Percentiles rank a stretch among this genome's conserved stretches.
Conservation (phyloP, 345 rosid genomes). For the Abelmoschus esculentus region DNA sequence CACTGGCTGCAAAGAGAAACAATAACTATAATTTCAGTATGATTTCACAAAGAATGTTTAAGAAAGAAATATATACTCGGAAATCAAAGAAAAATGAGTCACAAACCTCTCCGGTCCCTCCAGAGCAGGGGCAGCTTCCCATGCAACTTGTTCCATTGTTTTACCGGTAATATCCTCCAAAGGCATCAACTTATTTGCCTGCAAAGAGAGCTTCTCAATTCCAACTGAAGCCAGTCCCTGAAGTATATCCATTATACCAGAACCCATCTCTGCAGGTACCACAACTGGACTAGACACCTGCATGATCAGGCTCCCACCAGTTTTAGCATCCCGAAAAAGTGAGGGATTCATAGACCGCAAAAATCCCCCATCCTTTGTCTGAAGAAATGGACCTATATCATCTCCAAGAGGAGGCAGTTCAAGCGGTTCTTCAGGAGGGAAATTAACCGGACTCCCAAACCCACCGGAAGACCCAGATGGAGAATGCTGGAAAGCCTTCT, state of each 20-base stretch:
- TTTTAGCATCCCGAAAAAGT: constrained; percentile 55
- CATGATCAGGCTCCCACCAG: constrained; percentile 76
- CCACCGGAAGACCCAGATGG: constrained; percentile 41
- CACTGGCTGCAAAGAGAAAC: constrained; percentile 40
- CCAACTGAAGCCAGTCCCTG: constrained; percentile 77
- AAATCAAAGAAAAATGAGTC: not conserved
- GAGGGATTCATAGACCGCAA: constrained; percentile 77
- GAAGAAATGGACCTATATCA: constrained; percentile 77
- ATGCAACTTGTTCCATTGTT: constrained; percentile 76
- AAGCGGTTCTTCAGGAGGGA: constrained; percentile 46
- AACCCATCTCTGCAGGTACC: constrained; percentile 97
- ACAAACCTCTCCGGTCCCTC: constrained; percentile 58
- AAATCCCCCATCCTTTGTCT: constrained; percentile 77
- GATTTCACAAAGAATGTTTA: not conserved
- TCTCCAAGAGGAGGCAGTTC: constrained; percentile 75
- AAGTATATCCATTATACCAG: constrained; percentile 61
- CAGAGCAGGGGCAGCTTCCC: constrained; percentile 57
- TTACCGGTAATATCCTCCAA: constrained; percentile 89
- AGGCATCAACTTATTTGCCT: constrained; percentile 89
- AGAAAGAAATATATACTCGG: constrained; percentile 1
- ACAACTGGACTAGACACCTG: constrained; percentile 93
- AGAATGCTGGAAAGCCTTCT: constrained; percentile 61
- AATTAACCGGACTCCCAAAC: constrained; percentile 52
- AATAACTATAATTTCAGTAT: constrained; percentile 16
- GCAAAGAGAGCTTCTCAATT: constrained; percentile 89